Percentiles rank a stretch among this genome's conserved stretches.
Conservation (phyloP, 345 rosid genomes). For the Passiflora organensis region DNA sequence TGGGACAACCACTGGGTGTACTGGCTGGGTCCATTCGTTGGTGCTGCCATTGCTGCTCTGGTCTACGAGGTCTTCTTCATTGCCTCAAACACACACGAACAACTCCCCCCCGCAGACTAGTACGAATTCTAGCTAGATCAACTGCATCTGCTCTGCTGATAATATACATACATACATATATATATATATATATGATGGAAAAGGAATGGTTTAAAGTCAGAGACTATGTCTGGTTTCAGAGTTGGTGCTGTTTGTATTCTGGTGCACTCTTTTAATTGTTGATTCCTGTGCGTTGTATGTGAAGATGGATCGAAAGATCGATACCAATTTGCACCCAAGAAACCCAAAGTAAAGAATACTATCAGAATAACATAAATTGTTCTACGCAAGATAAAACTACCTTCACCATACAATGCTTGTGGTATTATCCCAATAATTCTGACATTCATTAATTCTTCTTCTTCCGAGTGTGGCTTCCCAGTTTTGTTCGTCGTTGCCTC, state of each 20-base stretch:
- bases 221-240: slow-evolving; percentile 16
- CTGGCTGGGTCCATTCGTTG: slow-evolving; percentile 29
- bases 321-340: too few species aligned
- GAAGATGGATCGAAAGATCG: too few species aligned
- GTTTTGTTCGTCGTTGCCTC: slow-evolving; percentile 64
- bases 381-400: too few species aligned
- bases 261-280: slow-evolving; percentile 16
- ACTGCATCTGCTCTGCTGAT: too few species aligned
- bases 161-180: too few species aligned
- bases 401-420: too few species aligned
- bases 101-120: slow-evolving; percentile 13
- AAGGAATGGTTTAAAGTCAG: too few species aligned
- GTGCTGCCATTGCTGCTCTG: slow-evolving; percentile 22
- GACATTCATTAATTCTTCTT: slow-evolving; percentile 44
- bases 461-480: slow-evolving; percentile 39
- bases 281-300: slow-evolving; percentile 15
- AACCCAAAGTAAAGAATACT: too few species aligned
- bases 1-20: slow-evolving; percentile 33
- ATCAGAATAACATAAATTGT: too few species aligned
- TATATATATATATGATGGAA: too few species aligned
- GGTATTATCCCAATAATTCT: slow-evolving; percentile 8
- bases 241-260: slow-evolving; percentile 23
- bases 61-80: slow-evolving; percentile 26
- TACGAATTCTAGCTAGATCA: slow-evolving; percentile 7
- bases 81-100: slow-evolving; percentile 22